These are phyloP conservation scores for Nicotiana attenuata DNA, from an alignment of 257 asterid genomes.

Conservation along the genomic window DNA sequence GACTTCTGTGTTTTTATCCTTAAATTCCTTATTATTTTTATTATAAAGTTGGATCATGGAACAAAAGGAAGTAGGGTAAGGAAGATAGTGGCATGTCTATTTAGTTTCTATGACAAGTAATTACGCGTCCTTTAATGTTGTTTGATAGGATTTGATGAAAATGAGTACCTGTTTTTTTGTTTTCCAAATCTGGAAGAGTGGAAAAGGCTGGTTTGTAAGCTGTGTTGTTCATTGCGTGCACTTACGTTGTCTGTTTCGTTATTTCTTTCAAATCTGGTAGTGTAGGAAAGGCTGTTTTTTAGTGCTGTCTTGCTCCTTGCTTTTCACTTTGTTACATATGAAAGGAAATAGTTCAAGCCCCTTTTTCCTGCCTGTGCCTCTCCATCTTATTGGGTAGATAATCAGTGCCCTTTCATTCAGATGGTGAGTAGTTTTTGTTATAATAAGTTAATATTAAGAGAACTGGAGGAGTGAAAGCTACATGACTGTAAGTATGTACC, in stretches of 20 bases:
- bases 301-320: not conserved
- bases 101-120: not conserved
- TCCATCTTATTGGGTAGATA: not conserved
- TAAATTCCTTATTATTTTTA: not conserved
- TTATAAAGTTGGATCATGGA: not conserved
- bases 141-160: constrained; percentile 1
- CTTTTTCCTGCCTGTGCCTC: not conserved
- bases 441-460: not conserved
- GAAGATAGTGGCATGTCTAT: not conserved
- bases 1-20: not conserved
- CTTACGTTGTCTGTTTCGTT: not conserved
- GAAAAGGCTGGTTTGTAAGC: not conserved
- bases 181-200: not conserved
- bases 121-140: not conserved
- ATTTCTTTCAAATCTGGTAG: not conserved
- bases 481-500: not conserved
- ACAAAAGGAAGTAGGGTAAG: not conserved
- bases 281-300: not conserved
- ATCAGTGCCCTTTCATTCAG: not conserved
- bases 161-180: not conserved
- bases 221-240: not conserved
- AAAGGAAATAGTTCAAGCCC: not conserved
- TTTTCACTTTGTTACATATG: not conserved
- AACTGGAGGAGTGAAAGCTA: not conserved
- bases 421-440: not conserved